Evolutionary conservation across 345 rosid genomes (phyloP), one percentile per base, ranked within the genome.

Genomic region (Arabidopsis arenosa): DNA sequence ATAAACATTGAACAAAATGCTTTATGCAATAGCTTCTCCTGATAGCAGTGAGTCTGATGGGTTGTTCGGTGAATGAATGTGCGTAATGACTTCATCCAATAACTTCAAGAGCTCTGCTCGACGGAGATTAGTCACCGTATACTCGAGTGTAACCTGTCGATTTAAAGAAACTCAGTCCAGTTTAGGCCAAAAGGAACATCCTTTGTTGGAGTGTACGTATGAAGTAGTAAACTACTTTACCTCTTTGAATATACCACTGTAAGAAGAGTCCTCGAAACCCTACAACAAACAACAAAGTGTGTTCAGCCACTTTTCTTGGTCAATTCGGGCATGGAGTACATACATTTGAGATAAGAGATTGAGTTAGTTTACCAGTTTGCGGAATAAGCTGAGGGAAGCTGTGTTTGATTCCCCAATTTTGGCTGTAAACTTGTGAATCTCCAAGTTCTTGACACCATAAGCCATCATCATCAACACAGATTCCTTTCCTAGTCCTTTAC

Each of bases 401-500:
- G 73, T 81, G 79, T 95, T 95, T 44, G 92, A 84, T 70, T 92
- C 93, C 71, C 93, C 97, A 81, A 95, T 88, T 77, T 95, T 95
- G 52, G 81, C 91, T 57, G 87, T 80, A 68, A 92, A 92, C 57
- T 78, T 45, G 56, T 78, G 88, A 74, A 88, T 88, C 80, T 85
- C 89, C 55, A 87, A 85, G 75, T 70, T 82, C 74, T 87, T 80
- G 59, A 88, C 73, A 32, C 94, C 88, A 80, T 89, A 88, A 80
- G 84, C 91, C 98, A 92, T 92, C 98, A 92, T 95, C 84, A 86
- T 81, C 82, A 88, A 66, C 35, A 90, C 91, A 39, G 97, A 75
- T 82, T 87, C 99, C 86, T 95, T 90, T 66, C 96, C 94, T 40
- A 95, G 79, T 75, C 98, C 97, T 84, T 92, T 92, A 72, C 96